Conservation (phyloP, 495 filamentous ascomycete species). For the Aspergillus nanangensis region DNA sequence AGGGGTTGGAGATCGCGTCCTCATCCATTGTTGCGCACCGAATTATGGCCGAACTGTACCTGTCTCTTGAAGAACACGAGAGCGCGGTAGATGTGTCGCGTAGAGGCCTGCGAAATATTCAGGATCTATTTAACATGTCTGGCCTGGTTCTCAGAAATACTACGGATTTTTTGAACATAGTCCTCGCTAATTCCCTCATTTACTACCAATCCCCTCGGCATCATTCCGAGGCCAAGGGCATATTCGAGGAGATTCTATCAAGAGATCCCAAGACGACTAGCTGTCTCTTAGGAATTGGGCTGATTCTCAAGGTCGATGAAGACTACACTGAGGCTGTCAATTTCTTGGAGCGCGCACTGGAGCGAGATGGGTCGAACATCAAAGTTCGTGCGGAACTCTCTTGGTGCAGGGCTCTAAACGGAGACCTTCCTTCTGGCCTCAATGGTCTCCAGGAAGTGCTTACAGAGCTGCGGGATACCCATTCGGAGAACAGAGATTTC, state of each 20-base stretch:
- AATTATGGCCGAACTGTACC: constrained; percentile 79
- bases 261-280: constrained; percentile 67
- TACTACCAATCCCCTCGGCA: constrained; percentile 85
- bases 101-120: constrained; percentile 58
- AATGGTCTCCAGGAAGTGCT: constrained; percentile 68
- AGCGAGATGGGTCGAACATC: constrained; percentile 64
- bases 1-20: constrained; percentile 66
- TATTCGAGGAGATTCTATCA: constrained; percentile 76
- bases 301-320: constrained; percentile 89
- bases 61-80: constrained; percentile 82
- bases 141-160: constrained; percentile 64
- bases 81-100: constrained; percentile 74
- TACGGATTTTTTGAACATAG: constrained; percentile 66
- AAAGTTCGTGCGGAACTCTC: constrained; percentile 77
- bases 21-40: constrained; percentile 79
- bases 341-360: constrained; percentile 70
- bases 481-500: constrained; percentile 61
- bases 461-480: constrained; percentile 46
- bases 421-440: constrained; percentile 60
- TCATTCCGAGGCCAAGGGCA: constrained; percentile 75
- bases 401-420: constrained; percentile 85
- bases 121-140: constrained; percentile 56
- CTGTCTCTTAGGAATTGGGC: constrained; percentile 82
- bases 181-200: constrained; percentile 76
- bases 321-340: constrained; percentile 74